Conservation (phyloP, 495 filamentous ascomycete genomes). For the Talaromyces adpressus region DNA sequence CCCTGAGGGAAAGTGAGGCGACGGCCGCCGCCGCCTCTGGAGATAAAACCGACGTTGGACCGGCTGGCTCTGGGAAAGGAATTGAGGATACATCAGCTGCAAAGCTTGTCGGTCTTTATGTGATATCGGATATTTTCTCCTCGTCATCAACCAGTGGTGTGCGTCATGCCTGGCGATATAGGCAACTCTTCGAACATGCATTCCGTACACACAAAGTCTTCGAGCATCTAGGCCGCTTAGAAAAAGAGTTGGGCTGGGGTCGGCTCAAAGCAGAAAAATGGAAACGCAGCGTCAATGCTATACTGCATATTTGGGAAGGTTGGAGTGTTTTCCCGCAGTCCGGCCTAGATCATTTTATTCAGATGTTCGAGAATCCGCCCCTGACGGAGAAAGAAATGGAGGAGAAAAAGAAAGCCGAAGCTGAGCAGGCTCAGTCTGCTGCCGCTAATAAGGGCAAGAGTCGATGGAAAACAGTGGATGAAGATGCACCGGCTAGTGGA, state of each 20-base stretch:
- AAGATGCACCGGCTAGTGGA: constrained; percentile 33
- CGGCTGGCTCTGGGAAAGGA: constrained; percentile 25
- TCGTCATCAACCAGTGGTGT: constrained; percentile 78
- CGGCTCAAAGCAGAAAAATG: constrained; percentile 82
- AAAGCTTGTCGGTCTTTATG: constrained; percentile 74
- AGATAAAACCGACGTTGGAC: constrained; percentile 21
- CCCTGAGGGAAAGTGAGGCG: constrained; percentile 35
- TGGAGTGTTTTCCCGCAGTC: constrained; percentile 81
- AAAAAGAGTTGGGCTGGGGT: constrained; percentile 74
- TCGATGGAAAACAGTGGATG: constrained; percentile 68
- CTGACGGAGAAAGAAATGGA: constrained; percentile 43
- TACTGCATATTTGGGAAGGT: constrained; percentile 79
- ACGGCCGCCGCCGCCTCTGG: constrained; percentile 20
- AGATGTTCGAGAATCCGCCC: constrained; percentile 69
- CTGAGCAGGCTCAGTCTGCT: constrained; percentile 28
- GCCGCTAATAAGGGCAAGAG: constrained; percentile 42
- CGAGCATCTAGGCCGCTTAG: constrained; percentile 70
- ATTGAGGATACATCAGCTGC: constrained; percentile 61
- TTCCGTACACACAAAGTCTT: constrained; percentile 68
- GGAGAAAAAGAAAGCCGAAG: constrained; percentile 41
- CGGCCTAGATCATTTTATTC: constrained; percentile 64
- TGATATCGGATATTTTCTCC: constrained; percentile 83
- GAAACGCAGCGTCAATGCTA: constrained; percentile 67
- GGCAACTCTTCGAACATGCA: constrained; percentile 74
- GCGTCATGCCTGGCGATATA: constrained; percentile 84